phyloP scores from a whole-genome alignment of 257 asterid genomes.

The Echium plantagineum region DNA sequence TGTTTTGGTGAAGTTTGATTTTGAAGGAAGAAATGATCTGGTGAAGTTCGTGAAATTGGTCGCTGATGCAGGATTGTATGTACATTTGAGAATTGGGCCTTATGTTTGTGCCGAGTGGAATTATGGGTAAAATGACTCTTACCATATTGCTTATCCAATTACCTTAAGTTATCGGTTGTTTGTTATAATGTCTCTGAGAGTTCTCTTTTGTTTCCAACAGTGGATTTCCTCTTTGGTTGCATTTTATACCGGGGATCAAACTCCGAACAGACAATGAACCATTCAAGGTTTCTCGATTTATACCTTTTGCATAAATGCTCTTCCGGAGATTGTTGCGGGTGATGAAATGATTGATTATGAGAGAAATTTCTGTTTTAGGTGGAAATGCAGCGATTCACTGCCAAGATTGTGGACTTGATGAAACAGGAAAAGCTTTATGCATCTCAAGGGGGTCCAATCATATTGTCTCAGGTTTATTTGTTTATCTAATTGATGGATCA shows the following conservation, averaged over 20 bases:
- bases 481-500: background rate
- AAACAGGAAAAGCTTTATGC: conserved; percentile 72
- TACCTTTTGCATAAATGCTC: background rate
- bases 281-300: conserved; percentile 39
- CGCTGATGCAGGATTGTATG: conserved; percentile 56
- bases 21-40: conserved; percentile 73
- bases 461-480: conserved; percentile 65
- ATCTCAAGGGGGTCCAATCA: conserved; percentile 87
- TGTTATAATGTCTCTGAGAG: background rate
- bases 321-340: background rate
- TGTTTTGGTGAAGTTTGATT: conserved; percentile 52
- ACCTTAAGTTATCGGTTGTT: too few species aligned
- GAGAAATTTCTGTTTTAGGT: conserved; percentile 29
- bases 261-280: conserved; percentile 74
- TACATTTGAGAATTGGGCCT: conserved; percentile 74
- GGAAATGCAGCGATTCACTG: conserved; percentile 81
- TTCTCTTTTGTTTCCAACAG: conserved; percentile 28
- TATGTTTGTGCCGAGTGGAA: conserved; percentile 94
- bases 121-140: conserved; percentile 43
- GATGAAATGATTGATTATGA: background rate
- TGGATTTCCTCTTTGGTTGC: conserved; percentile 95
- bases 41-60: conserved; percentile 67
- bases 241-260: conserved; percentile 66
- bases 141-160: background rate
- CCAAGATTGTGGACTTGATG: conserved; percentile 80